Base-by-base conservation (phyloP, 441 rosid species). In the Populus hybrid region DNA sequence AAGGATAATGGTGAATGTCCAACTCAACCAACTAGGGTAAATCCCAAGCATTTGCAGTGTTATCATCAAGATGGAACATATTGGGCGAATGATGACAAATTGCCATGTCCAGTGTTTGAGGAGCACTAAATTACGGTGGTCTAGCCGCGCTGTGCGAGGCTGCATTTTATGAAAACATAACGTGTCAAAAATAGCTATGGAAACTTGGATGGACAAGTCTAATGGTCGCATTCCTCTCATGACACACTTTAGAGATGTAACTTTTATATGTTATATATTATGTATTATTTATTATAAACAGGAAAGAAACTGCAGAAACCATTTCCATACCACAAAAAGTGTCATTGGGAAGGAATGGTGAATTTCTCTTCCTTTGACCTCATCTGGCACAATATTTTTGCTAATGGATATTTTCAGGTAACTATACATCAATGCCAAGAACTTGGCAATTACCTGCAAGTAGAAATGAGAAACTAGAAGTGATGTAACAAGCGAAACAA, bases 31-130 rank as follows among this genome's bases (percentile, higher is more conserved):
- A 64, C 89, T 80, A 3, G 99, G 97, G 80, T 94, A 94, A 21
- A 89, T 76, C 65, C 90, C 91, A 68, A 94, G 86, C 80, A 86
- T 29, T 68, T 93, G 98, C 12, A 93, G 86, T 0, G 83, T 78
- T 75, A 96, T 89, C 98, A 94, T 96, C 90, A 94, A 82, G 81
- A 91, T 35, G n/a, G 98, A 94, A 78, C 93, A 94, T 75, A 89
- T 77, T 0, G 99, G 99, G 59, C 98, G 91, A 76, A 94, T 88
- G 74, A 91, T 74, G 4, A 93, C 97, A 77, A 94, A 96, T 74
- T 95, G 99, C 99, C 98, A 95, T 69, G 99, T 95, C 98, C 99
- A 95, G 56, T 89, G 80, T 79, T 94, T 94, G 77, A 96, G 89
- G 61, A 89, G 97, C 87, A 78, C 93, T 31, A 94, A 75, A 42